These are phyloP conservation scores for Trametes coccinea DNA, from an alignment of 768 basidiomycete genomes.

Conservation along the genomic window DNA sequence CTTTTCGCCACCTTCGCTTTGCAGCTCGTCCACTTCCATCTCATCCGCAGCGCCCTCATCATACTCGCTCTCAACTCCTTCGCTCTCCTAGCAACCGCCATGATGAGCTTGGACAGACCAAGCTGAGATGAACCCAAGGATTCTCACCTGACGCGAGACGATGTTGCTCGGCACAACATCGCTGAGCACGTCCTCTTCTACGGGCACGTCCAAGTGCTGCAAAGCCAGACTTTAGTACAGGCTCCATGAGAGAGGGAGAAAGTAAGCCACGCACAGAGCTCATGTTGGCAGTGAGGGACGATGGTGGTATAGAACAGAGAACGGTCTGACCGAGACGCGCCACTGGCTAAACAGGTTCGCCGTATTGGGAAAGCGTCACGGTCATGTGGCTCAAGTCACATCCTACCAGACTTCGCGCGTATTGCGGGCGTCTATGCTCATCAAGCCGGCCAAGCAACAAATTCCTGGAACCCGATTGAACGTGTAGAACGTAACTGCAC, in stretches of 20 bases:
- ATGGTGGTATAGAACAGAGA: slow-evolving; percentile 15
- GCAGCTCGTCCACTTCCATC: slow-evolving; percentile 30
- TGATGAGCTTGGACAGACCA: not conserved
- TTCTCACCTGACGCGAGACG: slow-evolving; percentile 78
- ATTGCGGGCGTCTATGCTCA: too few relatives aligned
- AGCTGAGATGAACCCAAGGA: not conserved
- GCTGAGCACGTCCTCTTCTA: slow-evolving; percentile 82
- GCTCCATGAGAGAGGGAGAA: not conserved
- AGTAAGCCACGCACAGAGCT: slow-evolving; percentile 10
- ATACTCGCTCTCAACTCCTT: slow-evolving; percentile 74
- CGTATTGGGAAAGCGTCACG: slow-evolving; percentile 4
- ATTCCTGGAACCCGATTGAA: too few relatives aligned
- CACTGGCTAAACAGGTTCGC: slow-evolving; percentile 13
- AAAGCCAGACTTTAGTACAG: not conserved
- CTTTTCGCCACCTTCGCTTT: slow-evolving; percentile 50
- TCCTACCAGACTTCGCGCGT: slow-evolving; percentile 5
- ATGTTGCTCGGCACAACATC: slow-evolving; percentile 92
- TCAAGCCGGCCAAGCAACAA: too few relatives aligned
- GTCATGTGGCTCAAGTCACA: slow-evolving; percentile 9
- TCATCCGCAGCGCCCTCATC: slow-evolving; percentile 50
- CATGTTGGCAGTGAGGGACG: slow-evolving; percentile 10
- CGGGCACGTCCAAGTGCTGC: slow-evolving; percentile 24
- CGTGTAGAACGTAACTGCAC: too few relatives aligned
- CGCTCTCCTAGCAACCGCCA: slow-evolving; percentile 48
- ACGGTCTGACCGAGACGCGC: slow-evolving; percentile 13